phyloP scores from a whole-genome alignment of 768 basidiomycete species.

The Amanita thiersii region DNA sequence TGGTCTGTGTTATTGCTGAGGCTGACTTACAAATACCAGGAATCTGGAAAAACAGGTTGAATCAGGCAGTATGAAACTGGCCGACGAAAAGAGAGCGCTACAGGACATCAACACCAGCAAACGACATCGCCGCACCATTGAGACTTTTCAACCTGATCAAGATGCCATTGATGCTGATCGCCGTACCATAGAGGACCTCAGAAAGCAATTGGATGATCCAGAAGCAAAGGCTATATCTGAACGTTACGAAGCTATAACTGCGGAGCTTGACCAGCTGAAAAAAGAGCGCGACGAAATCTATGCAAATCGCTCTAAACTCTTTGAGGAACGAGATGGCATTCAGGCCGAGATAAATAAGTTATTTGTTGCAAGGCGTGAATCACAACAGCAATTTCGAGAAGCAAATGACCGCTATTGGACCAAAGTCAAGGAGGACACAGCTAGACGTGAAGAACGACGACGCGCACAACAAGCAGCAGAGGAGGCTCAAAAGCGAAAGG shows the following conservation, averaged over 20 bases:
- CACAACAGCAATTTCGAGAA: conserved; percentile 63
- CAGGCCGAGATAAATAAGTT: conserved; percentile 64
- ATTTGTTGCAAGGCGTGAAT: conserved; percentile 72
- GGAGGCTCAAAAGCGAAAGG: conserved; percentile 73
- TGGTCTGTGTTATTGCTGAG: neutral
- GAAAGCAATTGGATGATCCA: conserved; percentile 84
- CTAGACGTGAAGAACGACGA: conserved; percentile 69
- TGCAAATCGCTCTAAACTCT: conserved; percentile 72
- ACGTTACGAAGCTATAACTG: conserved; percentile 73
- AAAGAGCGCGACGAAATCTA: conserved; percentile 82
- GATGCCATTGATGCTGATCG: conserved; percentile 77
- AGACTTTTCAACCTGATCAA: conserved; percentile 74
- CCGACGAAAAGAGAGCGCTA: conserved; percentile 93
- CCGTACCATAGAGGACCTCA: conserved; percentile 65
- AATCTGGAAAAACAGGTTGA: conserved; percentile 87
- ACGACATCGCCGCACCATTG: conserved; percentile 67
- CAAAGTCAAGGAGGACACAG: conserved; percentile 85
- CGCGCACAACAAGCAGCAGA: conserved; percentile 71
- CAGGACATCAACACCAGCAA: conserved; percentile 73
- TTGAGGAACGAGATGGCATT: conserved; percentile 76
- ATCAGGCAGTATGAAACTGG: conserved; percentile 84
- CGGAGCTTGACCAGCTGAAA: conserved; percentile 80
- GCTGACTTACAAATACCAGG: conserved; percentile 29
- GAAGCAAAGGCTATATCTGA: conserved; percentile 75
- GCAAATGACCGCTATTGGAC: conserved; percentile 75